A percentile compares a stretch with the other conserved stretches of the same genome.
Evolutionary conservation across 352 stramenopile genomes (phyloP).

Genomic region (Halophytophthora batemanensis): DNA sequence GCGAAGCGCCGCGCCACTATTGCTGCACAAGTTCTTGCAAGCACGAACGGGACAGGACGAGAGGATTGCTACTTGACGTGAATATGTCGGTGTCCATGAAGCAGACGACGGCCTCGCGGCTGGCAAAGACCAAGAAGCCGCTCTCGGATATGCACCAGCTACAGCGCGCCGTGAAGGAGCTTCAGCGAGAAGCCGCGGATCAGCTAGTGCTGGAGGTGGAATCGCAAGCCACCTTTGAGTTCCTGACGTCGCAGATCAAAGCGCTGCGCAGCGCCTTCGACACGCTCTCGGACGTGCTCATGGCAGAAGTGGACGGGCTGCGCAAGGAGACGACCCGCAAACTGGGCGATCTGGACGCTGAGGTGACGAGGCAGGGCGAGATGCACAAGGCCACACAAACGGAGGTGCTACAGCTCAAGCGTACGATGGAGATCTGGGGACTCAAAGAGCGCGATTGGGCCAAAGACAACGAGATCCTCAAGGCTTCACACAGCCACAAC

Average conservation of each 20-base stretch:
- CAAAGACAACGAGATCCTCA: conserved; percentile 85
- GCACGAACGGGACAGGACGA: no score
- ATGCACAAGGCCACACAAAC: conserved; percentile 57
- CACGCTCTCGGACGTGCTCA: conserved; percentile 75
- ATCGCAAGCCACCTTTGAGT: conserved; percentile 82
- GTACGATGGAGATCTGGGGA: conserved; percentile 74
- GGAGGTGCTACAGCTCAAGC: conserved; percentile 73
- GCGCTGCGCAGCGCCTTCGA: conserved; percentile 74
- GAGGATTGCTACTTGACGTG: conserved; percentile 1
- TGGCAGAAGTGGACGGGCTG: conserved; percentile 68
- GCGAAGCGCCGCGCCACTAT: background rate
- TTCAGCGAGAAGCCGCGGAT: conserved; percentile 71
- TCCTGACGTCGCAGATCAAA: conserved; percentile 72
- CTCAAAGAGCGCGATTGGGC: conserved; percentile 83
- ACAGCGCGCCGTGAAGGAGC: conserved; percentile 68
- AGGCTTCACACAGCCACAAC: conserved; percentile 77
- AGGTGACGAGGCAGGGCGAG: conserved; percentile 53
- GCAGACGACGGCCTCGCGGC: conserved; percentile 47
- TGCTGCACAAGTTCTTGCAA: no score
- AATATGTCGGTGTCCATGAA: conserved; percentile 46
- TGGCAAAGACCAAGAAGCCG: conserved; percentile 80
- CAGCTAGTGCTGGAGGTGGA: conserved; percentile 76
- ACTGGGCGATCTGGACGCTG: conserved; percentile 54
- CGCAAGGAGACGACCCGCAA: conserved; percentile 66
- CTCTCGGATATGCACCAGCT: conserved; percentile 82